These are phyloP conservation scores for Millerago galiae DNA, from an alignment of 805 yeast species.

Conservation along the genomic window DNA sequence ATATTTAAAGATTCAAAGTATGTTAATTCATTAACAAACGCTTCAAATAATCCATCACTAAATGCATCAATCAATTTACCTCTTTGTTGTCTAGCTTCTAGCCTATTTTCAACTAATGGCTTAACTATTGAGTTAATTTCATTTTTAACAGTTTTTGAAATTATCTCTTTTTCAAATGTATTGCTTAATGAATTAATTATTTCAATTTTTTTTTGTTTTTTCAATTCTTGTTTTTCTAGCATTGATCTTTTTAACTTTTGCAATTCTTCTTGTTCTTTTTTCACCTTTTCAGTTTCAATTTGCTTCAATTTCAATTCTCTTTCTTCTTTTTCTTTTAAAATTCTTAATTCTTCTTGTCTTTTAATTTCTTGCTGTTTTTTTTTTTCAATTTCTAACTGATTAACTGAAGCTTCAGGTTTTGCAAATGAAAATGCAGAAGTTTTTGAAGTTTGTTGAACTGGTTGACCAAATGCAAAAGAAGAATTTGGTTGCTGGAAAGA, in stretches of 20 bases:
- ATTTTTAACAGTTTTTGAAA: constrained; percentile 17
- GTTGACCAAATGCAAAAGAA: too few species aligned
- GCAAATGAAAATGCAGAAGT: constrained; percentile 1
- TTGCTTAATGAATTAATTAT: constrained; percentile 10
- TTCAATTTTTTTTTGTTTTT: constrained; percentile 8
- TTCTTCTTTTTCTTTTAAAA: constrained; percentile 5
- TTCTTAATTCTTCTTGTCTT: constrained; percentile 8
- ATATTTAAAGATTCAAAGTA: constrained; percentile 36
- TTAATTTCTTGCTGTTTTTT: constrained; percentile 4
- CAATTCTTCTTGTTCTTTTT: constrained; percentile 8
- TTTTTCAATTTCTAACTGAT: not conserved
- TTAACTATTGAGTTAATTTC: constrained; percentile 13
- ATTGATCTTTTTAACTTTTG: constrained; percentile 11
- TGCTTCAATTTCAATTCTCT: not conserved
- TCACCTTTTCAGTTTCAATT: not conserved
- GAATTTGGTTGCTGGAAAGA: not conserved
- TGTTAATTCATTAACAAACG: constrained; percentile 55
- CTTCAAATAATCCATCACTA: constrained; percentile 46
- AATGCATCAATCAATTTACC: constrained; percentile 32
- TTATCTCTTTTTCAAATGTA: not conserved
- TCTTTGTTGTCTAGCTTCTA: constrained; percentile 10
- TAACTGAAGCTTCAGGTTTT: not conserved
- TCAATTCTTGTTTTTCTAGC: constrained; percentile 14
- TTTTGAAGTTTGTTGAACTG: not conserved
- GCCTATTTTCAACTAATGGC: constrained; percentile 11